These are phyloP conservation scores for Articulospora tetracladia DNA, from an alignment of 495 filamentous ascomycete species.

Conservation along the genomic window DNA sequence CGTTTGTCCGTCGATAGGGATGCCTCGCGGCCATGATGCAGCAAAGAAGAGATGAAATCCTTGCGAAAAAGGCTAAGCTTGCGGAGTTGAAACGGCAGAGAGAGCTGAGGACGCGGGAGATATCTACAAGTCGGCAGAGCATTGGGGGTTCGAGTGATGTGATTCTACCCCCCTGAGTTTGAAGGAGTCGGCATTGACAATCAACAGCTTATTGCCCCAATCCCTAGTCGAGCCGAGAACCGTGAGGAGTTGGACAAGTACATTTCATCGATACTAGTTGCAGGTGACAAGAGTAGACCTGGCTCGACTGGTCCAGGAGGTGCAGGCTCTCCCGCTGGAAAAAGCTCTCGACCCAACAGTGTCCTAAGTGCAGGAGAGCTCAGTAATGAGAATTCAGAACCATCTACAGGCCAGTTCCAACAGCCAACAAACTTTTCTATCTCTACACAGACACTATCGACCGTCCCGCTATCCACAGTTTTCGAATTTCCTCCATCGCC, in stretches of 20 bases:
- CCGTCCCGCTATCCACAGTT: conserved; percentile 64
- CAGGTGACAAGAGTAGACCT: conserved; percentile 68
- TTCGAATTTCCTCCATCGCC: conserved; percentile 72
- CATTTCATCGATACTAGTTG: conserved; percentile 55
- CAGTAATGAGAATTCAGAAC: conserved; percentile 65
- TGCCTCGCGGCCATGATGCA: conserved; percentile 49
- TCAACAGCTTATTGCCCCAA: conserved; percentile 60
- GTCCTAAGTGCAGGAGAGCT: conserved; percentile 72
- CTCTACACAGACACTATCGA: conserved; percentile 66
- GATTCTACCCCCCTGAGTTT: conserved; percentile 15
- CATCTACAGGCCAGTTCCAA: conserved; percentile 33
- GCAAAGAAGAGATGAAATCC: conserved; percentile 88
- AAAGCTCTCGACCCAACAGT: conserved; percentile 79
- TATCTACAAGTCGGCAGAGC: conserved; percentile 58
- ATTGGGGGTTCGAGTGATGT: conserved; percentile 49
- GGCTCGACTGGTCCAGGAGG: conserved; percentile 67
- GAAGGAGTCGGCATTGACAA: conserved; percentile 12
- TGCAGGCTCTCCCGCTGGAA: conserved; percentile 51
- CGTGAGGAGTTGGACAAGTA: conserved; percentile 79
- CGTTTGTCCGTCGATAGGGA: conserved; percentile 12
- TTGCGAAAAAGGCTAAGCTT: conserved; percentile 90
- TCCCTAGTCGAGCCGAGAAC: conserved; percentile 63
- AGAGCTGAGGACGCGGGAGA: conserved; percentile 73
- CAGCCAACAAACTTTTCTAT: conserved; percentile 28
- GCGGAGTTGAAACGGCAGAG: conserved; percentile 92